Base-by-base conservation (phyloP, 257 asterid species). In the Fraxinus anomala region DNA sequence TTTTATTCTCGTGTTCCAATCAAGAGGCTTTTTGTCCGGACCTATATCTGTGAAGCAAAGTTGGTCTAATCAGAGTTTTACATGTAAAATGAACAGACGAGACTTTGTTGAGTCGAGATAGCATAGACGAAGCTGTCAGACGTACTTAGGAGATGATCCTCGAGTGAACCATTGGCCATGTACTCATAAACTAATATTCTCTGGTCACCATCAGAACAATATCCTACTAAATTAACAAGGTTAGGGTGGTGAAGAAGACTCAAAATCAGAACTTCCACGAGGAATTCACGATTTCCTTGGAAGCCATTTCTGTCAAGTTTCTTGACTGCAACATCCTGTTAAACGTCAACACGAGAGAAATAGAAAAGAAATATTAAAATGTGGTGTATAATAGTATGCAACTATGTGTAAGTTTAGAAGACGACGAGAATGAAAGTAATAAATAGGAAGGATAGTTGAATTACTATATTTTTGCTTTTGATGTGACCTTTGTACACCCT, bases 191-290 rank as follows among this genome's bases (percentile, higher is more conserved):
- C 92, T 59, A 91, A 82, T 51, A 91, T 79, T 76, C 97, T 84
- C 66, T 91, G 92, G 21, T 89, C 95, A 21, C 97, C 97, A 74
- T 91, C 96, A 10, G 92, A 82, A 68, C 97, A 93, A 24, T 93
- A 93, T 74, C 97, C 97, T 14, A 89, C 80, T 36, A 93, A 86
- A 67, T 80, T 91, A 23, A 91, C 97, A 1, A 93, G 93, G 83
- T 91, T 83, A n/a, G 87, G 85, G 70, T 93, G 97, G 80, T 89
- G 92, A 77, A 93, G 96, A 68, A 89, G 94, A 67, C 93, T 89
- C 83, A 93, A 73, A 86, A 93, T 84, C 80, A 91, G 77, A 70
- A 93, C 97, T 82, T 93, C 97, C 76, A 93, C 97, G 2, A 91
- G 93, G 56, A 93, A 91, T 74, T 91, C 94, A 68, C 85, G 78